phyloP scores from a whole-genome alignment of 73 alveolate genomes.

The Tetrahymena malaccensis region DNA sequence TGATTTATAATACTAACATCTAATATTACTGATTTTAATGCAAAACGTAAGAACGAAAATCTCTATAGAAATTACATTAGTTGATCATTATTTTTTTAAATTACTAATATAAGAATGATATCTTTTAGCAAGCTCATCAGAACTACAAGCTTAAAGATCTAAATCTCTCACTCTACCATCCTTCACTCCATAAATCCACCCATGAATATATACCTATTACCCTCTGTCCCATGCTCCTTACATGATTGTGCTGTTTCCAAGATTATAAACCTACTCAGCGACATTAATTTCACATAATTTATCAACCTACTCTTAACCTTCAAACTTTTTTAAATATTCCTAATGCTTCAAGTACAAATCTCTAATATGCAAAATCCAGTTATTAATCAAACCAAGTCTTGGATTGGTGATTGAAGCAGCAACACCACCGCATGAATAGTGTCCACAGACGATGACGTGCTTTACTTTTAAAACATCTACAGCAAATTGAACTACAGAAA shows the following conservation, averaged over 20 bases:
- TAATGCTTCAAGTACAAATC: not conserved
- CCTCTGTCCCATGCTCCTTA: not conserved
- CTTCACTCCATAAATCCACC: not conserved
- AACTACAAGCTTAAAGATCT: not conserved
- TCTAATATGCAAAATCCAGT: not conserved
- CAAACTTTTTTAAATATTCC: not conserved
- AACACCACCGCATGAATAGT: constrained; percentile 33
- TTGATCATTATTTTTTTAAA: too few species aligned
- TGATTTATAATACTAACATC: too few species aligned
- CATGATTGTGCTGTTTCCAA: not conserved
- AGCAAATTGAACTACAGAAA: constrained; percentile 24
- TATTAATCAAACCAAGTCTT: not conserved
- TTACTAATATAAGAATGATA: not conserved
- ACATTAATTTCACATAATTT: not conserved
- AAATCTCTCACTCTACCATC: not conserved
- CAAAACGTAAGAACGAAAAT: too few species aligned
- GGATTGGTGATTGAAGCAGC: constrained; percentile 21
- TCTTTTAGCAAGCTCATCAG: not conserved
- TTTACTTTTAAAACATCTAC: constrained; percentile 31
- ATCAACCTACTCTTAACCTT: not conserved
- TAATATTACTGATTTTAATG: too few species aligned
- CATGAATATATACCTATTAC: not conserved
- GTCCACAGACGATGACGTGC: constrained; percentile 21
- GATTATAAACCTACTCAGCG: not conserved
- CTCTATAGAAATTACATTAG: too few species aligned